Evolutionary conservation across 108 stramenopile species (phyloP), one percentile per base, ranked within the genome.

Genomic region (Poteriospumella lacustris): DNA sequence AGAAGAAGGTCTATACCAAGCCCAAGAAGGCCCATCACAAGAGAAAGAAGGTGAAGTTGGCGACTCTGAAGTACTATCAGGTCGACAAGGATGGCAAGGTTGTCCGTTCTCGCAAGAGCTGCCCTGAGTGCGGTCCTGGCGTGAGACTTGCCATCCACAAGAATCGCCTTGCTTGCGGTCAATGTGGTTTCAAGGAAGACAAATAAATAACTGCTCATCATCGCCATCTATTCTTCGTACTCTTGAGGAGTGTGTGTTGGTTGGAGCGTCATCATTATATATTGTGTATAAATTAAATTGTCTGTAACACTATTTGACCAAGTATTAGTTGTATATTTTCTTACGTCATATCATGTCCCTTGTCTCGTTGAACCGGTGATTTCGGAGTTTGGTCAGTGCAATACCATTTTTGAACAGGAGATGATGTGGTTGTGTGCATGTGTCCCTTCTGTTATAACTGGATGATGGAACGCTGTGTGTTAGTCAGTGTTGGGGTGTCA

Each of bases 131-230:
- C 72, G 96, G 96, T 75, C 93, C 94, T 80, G 98, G 98, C 36
- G 96, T 95, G 87, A 96, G 97, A 92, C 94, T 99, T 95, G 98
- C 98, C 52, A 92, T 93, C 68, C 98, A 99, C 89, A 82, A 89
- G 59, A 95, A 99, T 89, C 93, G 98, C 79, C 96, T 96, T 87
- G 95, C 96, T 91, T 99, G 98, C 87, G 98, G 98, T 78, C 96
- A 96, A 91, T 93, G 92, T 81, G n/a, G n/a, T n/a, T n/a, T n/a
- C n/a, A n/a, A n/a, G n/a, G n/a, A n/a, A n/a, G n/a, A n/a, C n/a
- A n/a, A n/a, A n/a, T n/a, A n/a, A n/a, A n/a, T n/a, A n/a, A n/a
- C n/a, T n/a, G n/a, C n/a, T n/a, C n/a, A n/a, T n/a, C n/a, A n/a
- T n/a, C n/a, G n/a, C n/a, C n/a, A n/a, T n/a, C n/a, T n/a, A n/a